A percentile compares a stretch with the other conserved stretches of the same genome.
Conservation (phyloP, 768 basidiomycete species). For the Mycena olivaceomarginata region DNA sequence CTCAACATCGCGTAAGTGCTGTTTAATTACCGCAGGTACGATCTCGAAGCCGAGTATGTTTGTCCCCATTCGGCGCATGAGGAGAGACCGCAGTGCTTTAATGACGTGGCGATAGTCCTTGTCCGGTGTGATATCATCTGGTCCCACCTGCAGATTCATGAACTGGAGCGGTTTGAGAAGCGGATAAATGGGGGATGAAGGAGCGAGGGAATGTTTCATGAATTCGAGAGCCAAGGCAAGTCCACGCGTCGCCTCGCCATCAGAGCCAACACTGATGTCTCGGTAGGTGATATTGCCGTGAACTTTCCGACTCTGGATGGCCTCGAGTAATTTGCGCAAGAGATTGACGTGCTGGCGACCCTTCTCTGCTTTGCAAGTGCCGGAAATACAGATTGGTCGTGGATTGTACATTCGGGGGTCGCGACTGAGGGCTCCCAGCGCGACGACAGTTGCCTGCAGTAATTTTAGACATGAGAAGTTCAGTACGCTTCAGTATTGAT, state of each 20-base stretch:
- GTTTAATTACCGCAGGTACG: no score
- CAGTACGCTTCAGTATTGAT: neutral
- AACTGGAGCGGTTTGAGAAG: slow-evolving; percentile 39
- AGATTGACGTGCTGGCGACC: slow-evolving; percentile 34
- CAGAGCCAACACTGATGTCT: slow-evolving; percentile 39
- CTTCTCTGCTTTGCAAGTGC: slow-evolving; percentile 46
- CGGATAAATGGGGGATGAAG: slow-evolving; percentile 44
- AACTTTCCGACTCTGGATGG: neutral
- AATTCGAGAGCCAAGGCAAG: slow-evolving; percentile 36
- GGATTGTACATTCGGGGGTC: slow-evolving; percentile 34
- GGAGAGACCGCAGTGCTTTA: no score
- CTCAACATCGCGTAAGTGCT: neutral
- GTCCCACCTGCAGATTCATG: no score
- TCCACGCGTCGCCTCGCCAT: slow-evolving; percentile 42
- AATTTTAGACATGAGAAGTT: neutral
- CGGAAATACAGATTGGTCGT: slow-evolving; percentile 43
- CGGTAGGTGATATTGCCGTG: slow-evolving; percentile 31
- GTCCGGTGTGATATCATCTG: no score
- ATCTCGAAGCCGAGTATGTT: slow-evolving; percentile 40
- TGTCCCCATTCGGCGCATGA: slow-evolving; percentile 48
- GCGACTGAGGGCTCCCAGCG: slow-evolving; percentile 36
- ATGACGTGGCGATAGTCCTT: no score
- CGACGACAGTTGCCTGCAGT: slow-evolving; percentile 38
- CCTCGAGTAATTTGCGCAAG: slow-evolving; percentile 25
- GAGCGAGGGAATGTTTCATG: slow-evolving; percentile 27